Evolutionary conservation across 441 rosid species (phyloP), one percentile per base, ranked within the genome.

Genomic region (Sinapis alba): DNA sequence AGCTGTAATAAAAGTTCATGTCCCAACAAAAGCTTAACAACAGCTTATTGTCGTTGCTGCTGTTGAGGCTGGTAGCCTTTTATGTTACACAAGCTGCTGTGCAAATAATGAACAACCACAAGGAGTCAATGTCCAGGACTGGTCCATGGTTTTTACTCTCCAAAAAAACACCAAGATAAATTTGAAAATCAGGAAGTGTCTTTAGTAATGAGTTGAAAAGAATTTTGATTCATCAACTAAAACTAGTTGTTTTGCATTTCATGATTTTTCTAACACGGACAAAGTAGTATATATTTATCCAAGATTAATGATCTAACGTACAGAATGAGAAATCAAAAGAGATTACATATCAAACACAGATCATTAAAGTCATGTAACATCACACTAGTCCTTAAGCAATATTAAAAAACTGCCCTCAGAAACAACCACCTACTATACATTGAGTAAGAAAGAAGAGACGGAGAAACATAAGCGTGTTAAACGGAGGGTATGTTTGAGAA

Each of bases 401-500:
- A 7, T 23, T 15, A 47, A 18, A 65, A 61, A 36, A 36, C 45
- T 62, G 30, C 28, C 27, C 56, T 16, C 9, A 20, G 56, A 60
- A 53, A 62, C 64, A 38, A 53, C 50, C 65, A 28, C 32, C 32
- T 28, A 28, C 43, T 76, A 62, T 76, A 76, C 79, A 76, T 69
- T 28, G 79, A 54, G 74, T 53, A 15, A 19, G 65, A 56, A 51
- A 67, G 12, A 32, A 43, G 67, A 57, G 51, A 59, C 41, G 0
- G 16, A 47, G 68, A 26, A 51, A 61, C 73, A 13, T 6, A 24
- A 10, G 16, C 12, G 45, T n/a, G 50, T 82, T 86, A 94, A 26
- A 90, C 97, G 10, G 98, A 85, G 0, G 99, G 98, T 58, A 93
- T 95, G 80, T 85, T 95, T 76, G 93, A 68, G 83, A 93, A 95